Percentiles rank a stretch among this genome's conserved stretches.
Conservation (phyloP, 352 stramenopile genomes). For the Phytophthora nicotianae region DNA sequence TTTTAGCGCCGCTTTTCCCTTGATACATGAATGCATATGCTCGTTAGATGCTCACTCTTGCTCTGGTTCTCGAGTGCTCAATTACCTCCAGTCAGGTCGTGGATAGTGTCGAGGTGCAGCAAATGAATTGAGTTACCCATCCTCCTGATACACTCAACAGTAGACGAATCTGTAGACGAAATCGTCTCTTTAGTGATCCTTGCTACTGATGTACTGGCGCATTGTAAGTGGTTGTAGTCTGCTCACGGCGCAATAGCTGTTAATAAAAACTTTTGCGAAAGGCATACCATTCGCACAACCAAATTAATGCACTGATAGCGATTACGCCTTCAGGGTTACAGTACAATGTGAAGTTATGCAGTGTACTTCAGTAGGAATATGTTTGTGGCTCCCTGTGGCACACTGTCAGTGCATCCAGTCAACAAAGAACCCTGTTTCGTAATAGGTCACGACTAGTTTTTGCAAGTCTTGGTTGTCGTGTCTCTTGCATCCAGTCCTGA, state of each 20-base stretch:
- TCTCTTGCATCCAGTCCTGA: conserved; percentile 9
- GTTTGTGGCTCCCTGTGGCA: background rate
- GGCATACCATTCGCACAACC: too few species aligned
- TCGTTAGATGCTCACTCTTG: background rate
- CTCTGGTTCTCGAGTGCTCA: too few species aligned
- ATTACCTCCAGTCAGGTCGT: too few species aligned
- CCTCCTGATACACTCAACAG: background rate
- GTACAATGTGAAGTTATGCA: background rate
- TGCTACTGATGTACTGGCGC: too few species aligned
- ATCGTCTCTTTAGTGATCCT: too few species aligned
- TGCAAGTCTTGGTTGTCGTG: conserved; percentile 25
- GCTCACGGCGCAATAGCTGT: too few species aligned
- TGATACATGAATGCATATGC: conserved; percentile 2
- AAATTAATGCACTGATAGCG: too few species aligned
- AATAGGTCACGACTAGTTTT: conserved; percentile 21
- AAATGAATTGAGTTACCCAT: conserved; percentile 2
- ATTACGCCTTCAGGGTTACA: conserved; percentile 5
- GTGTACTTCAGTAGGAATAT: conserved; percentile 14
- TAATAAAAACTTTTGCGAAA: too few species aligned
- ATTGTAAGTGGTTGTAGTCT: too few species aligned
- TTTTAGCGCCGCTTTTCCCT: background rate
- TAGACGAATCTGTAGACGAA: conserved; percentile 14
- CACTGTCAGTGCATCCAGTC: background rate
- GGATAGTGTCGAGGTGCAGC: too few species aligned
- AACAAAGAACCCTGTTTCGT: conserved; percentile 20